These are phyloP conservation scores for Solanum infundibuliforme DNA, from an alignment of 257 asterid genomes.

Conservation along the genomic window DNA sequence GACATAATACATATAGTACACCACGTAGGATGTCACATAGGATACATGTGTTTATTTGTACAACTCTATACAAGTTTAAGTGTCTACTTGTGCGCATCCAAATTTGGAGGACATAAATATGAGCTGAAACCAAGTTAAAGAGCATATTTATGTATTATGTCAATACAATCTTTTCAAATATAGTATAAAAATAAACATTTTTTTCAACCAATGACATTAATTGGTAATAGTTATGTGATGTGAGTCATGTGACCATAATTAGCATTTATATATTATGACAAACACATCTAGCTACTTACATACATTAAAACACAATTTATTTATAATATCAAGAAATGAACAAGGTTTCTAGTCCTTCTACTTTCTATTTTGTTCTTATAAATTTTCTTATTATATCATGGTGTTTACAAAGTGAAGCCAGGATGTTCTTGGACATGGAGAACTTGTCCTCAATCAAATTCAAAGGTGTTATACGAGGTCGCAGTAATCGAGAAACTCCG, in stretches of 20 bases:
- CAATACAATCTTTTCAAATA: no score
- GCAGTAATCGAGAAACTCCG: neutral
- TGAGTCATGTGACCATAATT: neutral
- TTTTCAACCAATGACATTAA: neutral
- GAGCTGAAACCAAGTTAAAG: neutral
- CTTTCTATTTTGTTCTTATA: neutral
- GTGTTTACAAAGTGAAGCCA: neutral
- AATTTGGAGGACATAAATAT: no score
- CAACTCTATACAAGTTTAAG: neutral
- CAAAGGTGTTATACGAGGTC: neutral
- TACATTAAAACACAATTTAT: neutral
- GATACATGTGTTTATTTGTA: no score
- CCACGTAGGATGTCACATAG: no score
- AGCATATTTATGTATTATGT: no score
- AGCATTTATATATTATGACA: neutral
- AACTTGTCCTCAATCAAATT: neutral
- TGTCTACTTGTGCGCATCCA: neutral
- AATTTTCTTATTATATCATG: neutral
- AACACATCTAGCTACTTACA: neutral
- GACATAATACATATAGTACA: no score
- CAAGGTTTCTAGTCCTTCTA: neutral
- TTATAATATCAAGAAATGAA: neutral
- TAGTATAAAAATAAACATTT: no score
- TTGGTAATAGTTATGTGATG: neutral
- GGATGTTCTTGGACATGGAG: neutral